Evolutionary conservation across 352 stramenopile genomes (phyloP).

Genomic region (Aphanomyces invadans): DNA sequence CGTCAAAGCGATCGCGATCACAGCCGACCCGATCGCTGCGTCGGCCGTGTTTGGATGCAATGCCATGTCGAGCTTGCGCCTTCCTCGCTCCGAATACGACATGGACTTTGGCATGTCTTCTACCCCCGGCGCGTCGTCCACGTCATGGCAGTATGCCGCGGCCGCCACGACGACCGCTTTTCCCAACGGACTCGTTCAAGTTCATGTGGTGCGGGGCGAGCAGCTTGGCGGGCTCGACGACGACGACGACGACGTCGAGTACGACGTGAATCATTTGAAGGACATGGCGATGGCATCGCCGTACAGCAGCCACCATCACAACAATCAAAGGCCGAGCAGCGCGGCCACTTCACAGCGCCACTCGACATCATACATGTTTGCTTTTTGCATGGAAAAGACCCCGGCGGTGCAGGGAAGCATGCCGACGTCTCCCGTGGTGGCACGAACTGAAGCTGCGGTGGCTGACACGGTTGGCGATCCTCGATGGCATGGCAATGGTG

Average conservation of each 20-base stretch:
- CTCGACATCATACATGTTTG: background rate
- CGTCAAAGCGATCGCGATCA: conserved; percentile 77
- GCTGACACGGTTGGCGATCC: background rate
- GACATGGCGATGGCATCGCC: background rate
- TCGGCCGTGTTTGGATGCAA: conserved; percentile 84
- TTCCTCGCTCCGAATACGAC: conserved; percentile 33
- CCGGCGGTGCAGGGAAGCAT: background rate
- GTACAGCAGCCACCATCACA: background rate
- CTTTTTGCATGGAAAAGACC: background rate
- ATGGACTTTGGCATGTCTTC: background rate
- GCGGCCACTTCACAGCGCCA: background rate
- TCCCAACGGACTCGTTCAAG: conserved; percentile 55
- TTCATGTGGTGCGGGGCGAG: conserved; percentile 73
- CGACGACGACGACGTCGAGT: background rate
- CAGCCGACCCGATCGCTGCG: conserved; percentile 68
- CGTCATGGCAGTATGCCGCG: conserved; percentile 67
- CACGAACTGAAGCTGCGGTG: background rate
- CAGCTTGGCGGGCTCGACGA: conserved; percentile 39
- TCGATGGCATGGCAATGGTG: background rate
- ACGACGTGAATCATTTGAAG: background rate
- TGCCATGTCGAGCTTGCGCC: conserved; percentile 71
- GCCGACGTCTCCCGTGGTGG: background rate
- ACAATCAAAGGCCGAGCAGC: background rate
- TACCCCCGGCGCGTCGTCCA: conserved; percentile 71
- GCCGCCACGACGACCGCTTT: conserved; percentile 57